Percentiles rank a stretch among this genome's conserved stretches.
phyloP scores from a whole-genome alignment of 352 stramenopile genomes.

The Globisporangium barbulae region DNA sequence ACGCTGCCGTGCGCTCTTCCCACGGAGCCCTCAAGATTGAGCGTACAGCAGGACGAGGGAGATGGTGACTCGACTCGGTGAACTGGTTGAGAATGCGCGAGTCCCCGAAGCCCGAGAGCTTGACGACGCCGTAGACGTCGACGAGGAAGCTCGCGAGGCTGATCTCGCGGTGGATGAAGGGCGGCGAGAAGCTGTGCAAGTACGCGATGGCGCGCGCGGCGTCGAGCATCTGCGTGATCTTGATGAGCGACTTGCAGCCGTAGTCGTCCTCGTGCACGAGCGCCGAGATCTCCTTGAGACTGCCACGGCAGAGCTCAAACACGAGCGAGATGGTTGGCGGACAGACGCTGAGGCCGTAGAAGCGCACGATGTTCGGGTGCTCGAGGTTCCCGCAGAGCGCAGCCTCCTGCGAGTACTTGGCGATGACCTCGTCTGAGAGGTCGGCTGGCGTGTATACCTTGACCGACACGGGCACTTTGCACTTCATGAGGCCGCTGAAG shows the following conservation, averaged over 20 bases:
- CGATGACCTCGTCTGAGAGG: slow-evolving; percentile 55
- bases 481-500: slow-evolving; percentile 45
- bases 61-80: neutral
- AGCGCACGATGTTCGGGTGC: slow-evolving; percentile 63
- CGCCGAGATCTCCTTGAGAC: slow-evolving; percentile 42
- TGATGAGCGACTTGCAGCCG: slow-evolving; percentile 49
- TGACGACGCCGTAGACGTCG: slow-evolving; percentile 50
- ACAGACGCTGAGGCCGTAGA: slow-evolving; percentile 61
- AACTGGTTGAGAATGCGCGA: slow-evolving; percentile 39
- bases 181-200: slow-evolving; percentile 67
- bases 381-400: slow-evolving; percentile 49
- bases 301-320: slow-evolving; percentile 62
- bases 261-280: slow-evolving; percentile 33
- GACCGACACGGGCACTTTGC: slow-evolving; percentile 45
- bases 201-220: slow-evolving; percentile 63
- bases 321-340: slow-evolving; percentile 66
- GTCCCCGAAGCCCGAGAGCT: slow-evolving; percentile 70
- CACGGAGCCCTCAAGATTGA: slow-evolving; percentile 4
- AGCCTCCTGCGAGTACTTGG: slow-evolving; percentile 53
- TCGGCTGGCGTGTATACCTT: slow-evolving; percentile 68
- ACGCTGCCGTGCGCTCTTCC: slow-evolving; percentile 21
- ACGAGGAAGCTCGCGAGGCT: slow-evolving; percentile 74
- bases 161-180: slow-evolving; percentile 75
- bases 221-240: slow-evolving; percentile 58
- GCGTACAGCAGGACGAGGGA: neutral